Evolutionary conservation across 495 filamentous ascomycete genomes (phyloP), one percentile per base, ranked within the genome.

Genomic region (Tuber borchii): DNA sequence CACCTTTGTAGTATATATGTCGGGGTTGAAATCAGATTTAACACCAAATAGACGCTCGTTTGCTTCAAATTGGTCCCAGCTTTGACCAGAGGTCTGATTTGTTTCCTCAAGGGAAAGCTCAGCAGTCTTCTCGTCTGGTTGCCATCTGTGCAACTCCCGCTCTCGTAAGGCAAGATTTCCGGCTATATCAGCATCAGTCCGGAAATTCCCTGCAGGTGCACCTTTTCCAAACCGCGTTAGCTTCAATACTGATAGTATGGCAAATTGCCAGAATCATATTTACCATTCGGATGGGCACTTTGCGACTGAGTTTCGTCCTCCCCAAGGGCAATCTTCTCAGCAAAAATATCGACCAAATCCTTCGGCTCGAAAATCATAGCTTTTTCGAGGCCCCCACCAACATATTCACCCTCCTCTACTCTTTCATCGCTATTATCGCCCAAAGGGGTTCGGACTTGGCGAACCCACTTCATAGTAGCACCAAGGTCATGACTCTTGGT

Each of bases 61-160:
- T 65, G 87, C 89, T 81, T 93, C 92, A 80, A 99, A 99, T 83
- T 99, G 95, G 83, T 99, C 93, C 95, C 95, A 99, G 31, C 81
- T 73, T 72, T 87, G 88, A 8, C 84, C 83, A 12, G 81, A 74
- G 77, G 91, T 83, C 34, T 80, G 37, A 4, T 45, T 73, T 26
- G 74, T 44, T 51, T 83, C 81, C 46, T 83, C 81, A 42, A 83
- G 81, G 78, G 94, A 90, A 44, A 89, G 81, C 46, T 87, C 87
- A 16, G 89, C 89, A n/a, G 87, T 84, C 42, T 85, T 77, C n/a
- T 79, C 83, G 70, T 87, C 87, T n/a, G 93, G 89, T 71, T 93
- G 90, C 95, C 95, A 99, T 71, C 88, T 90, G 82, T 97, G 90
- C 74, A 99, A 86, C 74, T 89, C 86, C 48, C 95, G 89, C 83